Evolutionary conservation across 208 protist genomes (phyloP).

Genomic region (Wallacemonas sp.): DNA sequence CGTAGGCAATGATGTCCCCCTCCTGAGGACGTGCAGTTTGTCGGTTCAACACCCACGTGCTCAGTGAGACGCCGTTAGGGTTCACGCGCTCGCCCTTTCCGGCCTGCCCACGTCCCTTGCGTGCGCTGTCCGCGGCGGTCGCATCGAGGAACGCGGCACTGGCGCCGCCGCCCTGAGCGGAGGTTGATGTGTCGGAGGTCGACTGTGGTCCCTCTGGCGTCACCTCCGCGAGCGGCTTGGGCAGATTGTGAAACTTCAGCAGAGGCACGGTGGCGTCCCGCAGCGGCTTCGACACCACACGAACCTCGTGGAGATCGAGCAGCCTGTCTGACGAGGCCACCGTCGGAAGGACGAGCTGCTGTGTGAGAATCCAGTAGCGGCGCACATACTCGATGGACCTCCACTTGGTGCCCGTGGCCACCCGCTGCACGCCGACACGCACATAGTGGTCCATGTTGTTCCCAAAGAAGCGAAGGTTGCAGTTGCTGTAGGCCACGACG

Average conservation of each 20-base stretch:
- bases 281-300: slow-evolving; percentile 16
- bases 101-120: not conserved
- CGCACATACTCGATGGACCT: slow-evolving; percentile 62
- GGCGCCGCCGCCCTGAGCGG: not conserved
- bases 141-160: not conserved
- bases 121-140: not conserved
- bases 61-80: slow-evolving; percentile 26
- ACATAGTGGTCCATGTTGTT: slow-evolving; percentile 57
- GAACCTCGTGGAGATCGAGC: slow-evolving; percentile 11
- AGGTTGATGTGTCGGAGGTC: not conserved
- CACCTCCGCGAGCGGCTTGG: slow-evolving; percentile 2
- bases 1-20: slow-evolving; percentile 44
- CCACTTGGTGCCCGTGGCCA: slow-evolving; percentile 70
- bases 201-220: not conserved
- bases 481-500: slow-evolving; percentile 74
- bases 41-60: slow-evolving; percentile 17
- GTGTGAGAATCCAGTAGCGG: slow-evolving; percentile 58
- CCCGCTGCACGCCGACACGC: slow-evolving; percentile 35
- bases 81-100: slow-evolving; percentile 4
- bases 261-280: slow-evolving; percentile 11
- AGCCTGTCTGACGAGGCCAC: slow-evolving; percentile 20
- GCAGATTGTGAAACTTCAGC: slow-evolving; percentile 32
- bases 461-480: slow-evolving; percentile 36
- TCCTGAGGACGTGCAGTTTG: slow-evolving; percentile 14
- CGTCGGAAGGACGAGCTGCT: slow-evolving; percentile 27